Percentiles rank a stretch among this genome's conserved stretches.
Evolutionary conservation across 2,329 filamentous ascomycete genomes (phyloP).

Genomic region (Talaromyces sp.): DNA sequence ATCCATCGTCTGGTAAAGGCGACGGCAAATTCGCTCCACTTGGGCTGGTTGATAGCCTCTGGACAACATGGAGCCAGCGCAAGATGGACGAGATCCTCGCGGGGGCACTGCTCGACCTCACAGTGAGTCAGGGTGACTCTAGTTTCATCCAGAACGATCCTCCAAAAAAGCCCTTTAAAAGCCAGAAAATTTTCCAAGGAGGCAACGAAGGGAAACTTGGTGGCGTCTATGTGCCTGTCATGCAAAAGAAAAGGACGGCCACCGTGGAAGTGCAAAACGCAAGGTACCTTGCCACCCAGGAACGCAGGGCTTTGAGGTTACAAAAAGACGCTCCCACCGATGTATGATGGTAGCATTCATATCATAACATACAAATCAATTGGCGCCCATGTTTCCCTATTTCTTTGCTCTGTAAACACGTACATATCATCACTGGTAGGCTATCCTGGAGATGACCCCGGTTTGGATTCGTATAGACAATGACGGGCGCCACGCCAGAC

Average conservation of each 20-base stretch:
- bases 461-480: conserved; percentile 69
- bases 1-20: conserved; percentile 38
- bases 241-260: conserved; percentile 52
- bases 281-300: conserved; percentile 49
- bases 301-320: conserved; percentile 31
- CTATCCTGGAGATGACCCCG: conserved; percentile 23
- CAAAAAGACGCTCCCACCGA: conserved; percentile 19
- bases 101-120: conserved; percentile 63
- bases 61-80: conserved; percentile 72
- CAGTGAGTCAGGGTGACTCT: conserved; percentile 39
- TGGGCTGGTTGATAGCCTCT: conserved; percentile 68
- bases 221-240: conserved; percentile 53
- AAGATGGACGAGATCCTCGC: conserved; percentile 90
- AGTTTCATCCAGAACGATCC: conserved; percentile 20
- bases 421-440: neutral
- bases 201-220: conserved; percentile 48
- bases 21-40: conserved; percentile 58
- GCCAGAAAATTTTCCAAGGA: conserved; percentile 54
- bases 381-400: too few relatives aligned
- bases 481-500: conserved; percentile 83
- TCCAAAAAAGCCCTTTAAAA: conserved; percentile 26
- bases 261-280: conserved; percentile 57
- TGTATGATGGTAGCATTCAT: conserved; percentile 17
- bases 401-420: neutral
- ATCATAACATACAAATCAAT: conserved; percentile 5